Evolutionary conservation across 2,329 filamentous ascomycete species (phyloP).

Genomic region (Neonectria sp.): DNA sequence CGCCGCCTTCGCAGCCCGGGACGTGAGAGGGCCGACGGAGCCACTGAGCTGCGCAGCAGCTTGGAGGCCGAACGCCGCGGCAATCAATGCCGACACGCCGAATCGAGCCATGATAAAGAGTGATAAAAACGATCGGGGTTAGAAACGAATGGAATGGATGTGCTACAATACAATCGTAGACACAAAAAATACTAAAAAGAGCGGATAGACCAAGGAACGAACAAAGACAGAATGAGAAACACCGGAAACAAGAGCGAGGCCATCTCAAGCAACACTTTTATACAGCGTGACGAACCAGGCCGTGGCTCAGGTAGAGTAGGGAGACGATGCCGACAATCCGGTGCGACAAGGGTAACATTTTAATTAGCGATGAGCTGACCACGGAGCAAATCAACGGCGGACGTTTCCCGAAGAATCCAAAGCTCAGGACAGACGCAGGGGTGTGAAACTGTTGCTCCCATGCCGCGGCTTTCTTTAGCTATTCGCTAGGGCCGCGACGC

Average conservation of each 20-base stretch:
- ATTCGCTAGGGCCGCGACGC: constrained; percentile 11
- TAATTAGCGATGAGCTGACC: constrained; percentile 23
- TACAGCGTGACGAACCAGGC: constrained; percentile 1
- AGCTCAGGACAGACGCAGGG: not conserved
- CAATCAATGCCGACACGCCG: constrained; percentile 35
- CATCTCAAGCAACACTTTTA: constrained; percentile 18
- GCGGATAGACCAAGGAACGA: constrained; percentile 7
- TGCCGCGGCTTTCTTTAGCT: not conserved
- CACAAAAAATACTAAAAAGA: constrained; percentile 4
- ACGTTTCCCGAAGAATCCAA: constrained; percentile 13
- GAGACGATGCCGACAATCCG: constrained; percentile 8
- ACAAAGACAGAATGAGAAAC: constrained; percentile 13
- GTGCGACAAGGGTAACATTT: constrained; percentile 2
- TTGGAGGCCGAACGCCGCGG: constrained; percentile 33
- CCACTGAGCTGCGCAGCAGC: constrained; percentile 42
- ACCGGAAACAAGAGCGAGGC: not conserved
- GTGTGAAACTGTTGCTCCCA: constrained; percentile 21
- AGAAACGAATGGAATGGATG: constrained; percentile 23
- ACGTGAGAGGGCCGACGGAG: constrained; percentile 36
- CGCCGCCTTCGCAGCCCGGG: constrained; percentile 29
- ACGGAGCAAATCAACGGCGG: not conserved
- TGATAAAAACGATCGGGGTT: constrained; percentile 5
- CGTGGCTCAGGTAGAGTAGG: constrained; percentile 16
- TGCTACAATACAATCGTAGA: constrained; percentile 20
- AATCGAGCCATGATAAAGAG: constrained; percentile 29